These are phyloP conservation scores for Candida silvicultrix DNA, from an alignment of 805 yeast genomes.

Conservation along the genomic window DNA sequence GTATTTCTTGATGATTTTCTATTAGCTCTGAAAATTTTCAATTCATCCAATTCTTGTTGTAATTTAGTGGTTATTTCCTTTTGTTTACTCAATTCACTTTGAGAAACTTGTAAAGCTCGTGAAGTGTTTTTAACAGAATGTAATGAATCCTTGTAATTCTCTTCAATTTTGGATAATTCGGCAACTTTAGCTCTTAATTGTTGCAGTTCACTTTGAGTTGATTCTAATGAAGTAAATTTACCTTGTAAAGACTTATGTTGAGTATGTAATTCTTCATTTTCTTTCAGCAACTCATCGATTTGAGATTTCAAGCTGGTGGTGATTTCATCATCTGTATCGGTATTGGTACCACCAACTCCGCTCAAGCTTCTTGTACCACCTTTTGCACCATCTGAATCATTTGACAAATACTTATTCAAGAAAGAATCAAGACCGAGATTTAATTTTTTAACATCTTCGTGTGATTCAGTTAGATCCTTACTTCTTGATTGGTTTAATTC, in stretches of 20 bases:
- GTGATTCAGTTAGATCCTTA: conserved; percentile 26
- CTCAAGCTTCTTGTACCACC: conserved; percentile 8
- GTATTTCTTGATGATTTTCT: conserved; percentile 25
- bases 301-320: conserved; percentile 33
- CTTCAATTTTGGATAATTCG: conserved; percentile 43
- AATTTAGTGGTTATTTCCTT: conserved; percentile 50
- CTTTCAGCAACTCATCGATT: conserved; percentile 45
- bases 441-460: conserved; percentile 21
- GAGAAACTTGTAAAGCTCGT: conserved; percentile 66
- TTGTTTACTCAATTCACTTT: conserved; percentile 60
- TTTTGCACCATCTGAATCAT: conserved; percentile 2
- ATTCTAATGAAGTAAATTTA: conserved; percentile 4
- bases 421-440: conserved; percentile 23
- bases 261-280: conserved; percentile 36
- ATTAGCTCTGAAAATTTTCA: conserved; percentile 45
- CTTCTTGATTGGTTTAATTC: conserved; percentile 33
- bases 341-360: background rate
- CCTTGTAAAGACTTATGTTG: conserved; percentile 24
- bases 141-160: conserved; percentile 64
- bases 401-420: conserved; percentile 19
- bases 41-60: conserved; percentile 61
- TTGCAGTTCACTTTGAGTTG: conserved; percentile 21
- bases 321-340: conserved; percentile 7
- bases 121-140: conserved; percentile 70
- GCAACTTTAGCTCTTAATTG: conserved; percentile 23